Conservation (phyloP, 2,329 filamentous ascomycete species). For the Rugonectria rugulosa region DNA sequence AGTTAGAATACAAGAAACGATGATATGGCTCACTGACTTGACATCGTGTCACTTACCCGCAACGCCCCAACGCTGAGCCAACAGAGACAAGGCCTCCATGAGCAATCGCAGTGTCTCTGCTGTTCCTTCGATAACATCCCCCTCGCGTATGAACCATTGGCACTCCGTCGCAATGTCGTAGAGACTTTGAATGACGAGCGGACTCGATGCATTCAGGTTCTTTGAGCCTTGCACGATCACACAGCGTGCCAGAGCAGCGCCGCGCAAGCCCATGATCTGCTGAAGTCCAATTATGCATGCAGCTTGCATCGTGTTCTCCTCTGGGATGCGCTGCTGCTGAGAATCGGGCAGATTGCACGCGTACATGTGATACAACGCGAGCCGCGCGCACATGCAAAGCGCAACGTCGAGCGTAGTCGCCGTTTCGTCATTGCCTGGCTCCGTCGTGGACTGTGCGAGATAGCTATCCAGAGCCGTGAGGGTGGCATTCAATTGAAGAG, state of each 20-base stretch:
- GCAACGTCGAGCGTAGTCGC: conserved; percentile 1
- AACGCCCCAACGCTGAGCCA: conserved; percentile 5
- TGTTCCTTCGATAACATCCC: not conserved
- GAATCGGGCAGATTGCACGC: conserved; percentile 10
- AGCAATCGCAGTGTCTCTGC: not conserved
- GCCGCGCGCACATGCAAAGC: not conserved
- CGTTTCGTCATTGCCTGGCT: not conserved
- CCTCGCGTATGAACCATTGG: conserved; percentile 11
- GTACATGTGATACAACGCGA: conserved; percentile 3
- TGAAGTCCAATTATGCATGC: conserved; percentile 4
- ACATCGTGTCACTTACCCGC: not conserved
- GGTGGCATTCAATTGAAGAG: not conserved
- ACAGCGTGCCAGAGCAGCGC: conserved; percentile 2
- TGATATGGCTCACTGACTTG: too few species aligned
- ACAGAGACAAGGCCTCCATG: not conserved
- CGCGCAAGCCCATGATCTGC: conserved; percentile 1
- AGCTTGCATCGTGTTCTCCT: conserved; percentile 6
- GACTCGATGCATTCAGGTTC: not conserved
- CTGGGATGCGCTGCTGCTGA: not conserved
- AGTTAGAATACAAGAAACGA: not conserved
- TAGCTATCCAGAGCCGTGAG: conserved; percentile 12
- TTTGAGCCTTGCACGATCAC: not conserved
- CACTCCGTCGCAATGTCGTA: conserved; percentile 12
- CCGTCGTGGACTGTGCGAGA: not conserved
- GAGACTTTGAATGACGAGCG: conserved; percentile 1